Evolutionary conservation across 2,329 filamentous ascomycete species (phyloP).

Genomic region (Hypocrella siamensis): DNA sequence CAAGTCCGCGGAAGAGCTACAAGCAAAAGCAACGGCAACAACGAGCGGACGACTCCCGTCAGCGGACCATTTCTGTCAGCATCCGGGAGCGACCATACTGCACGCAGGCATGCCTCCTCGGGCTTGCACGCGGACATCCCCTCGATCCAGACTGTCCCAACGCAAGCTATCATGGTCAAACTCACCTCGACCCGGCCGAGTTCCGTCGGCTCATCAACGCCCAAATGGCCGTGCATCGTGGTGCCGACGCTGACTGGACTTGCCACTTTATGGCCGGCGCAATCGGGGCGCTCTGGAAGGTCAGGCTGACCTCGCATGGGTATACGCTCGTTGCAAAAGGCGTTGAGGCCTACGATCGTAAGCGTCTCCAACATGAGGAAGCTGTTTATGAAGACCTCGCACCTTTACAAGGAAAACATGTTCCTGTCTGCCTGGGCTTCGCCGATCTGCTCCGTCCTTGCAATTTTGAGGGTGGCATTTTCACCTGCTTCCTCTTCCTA

Average conservation of each 20-base stretch:
- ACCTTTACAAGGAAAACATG: constrained; percentile 14
- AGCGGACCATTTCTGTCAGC: not conserved
- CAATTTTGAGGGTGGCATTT: constrained; percentile 15
- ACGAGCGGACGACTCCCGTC: not conserved
- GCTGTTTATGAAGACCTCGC: constrained; percentile 14
- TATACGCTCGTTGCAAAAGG: constrained; percentile 25
- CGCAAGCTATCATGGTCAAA: constrained; percentile 7
- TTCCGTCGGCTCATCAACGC: constrained; percentile 12
- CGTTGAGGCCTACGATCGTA: constrained; percentile 11
- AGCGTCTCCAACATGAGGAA: constrained; percentile 13
- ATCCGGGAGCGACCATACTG: constrained; percentile 2
- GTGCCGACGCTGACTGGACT: constrained; percentile 12
- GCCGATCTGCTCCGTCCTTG: constrained; percentile 14
- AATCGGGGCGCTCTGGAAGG: constrained; percentile 16
- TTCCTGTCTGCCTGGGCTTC: constrained; percentile 19
- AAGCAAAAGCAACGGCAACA: not conserved
- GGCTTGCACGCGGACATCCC: constrained; percentile 1
- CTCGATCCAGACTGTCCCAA: constrained; percentile 3
- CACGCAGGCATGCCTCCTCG: constrained; percentile 2
- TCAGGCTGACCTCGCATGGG: constrained; percentile 16
- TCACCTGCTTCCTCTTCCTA: constrained; percentile 16
- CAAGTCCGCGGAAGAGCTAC: not conserved
- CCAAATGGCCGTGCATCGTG: constrained; percentile 16
- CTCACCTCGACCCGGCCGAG: constrained; percentile 9
- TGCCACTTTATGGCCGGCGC: constrained; percentile 14